Percentiles rank a stretch among this genome's conserved stretches.
phyloP scores from a whole-genome alignment of 2,329 filamentous ascomycete species.

The Ambrosiella beaveri region DNA sequence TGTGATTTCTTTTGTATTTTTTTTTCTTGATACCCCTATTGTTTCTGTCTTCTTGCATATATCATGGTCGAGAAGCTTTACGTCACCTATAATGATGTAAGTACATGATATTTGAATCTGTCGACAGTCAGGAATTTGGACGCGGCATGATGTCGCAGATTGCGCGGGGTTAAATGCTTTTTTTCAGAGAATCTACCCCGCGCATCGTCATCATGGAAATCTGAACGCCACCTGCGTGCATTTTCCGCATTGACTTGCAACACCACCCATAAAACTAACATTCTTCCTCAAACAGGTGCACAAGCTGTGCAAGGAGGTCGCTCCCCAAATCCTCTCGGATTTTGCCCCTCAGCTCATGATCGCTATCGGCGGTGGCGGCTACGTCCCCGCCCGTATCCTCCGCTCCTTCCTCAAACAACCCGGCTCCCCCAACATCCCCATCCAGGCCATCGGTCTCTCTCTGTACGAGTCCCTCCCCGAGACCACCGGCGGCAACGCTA shows the following conservation, averaged over 20 bases:
- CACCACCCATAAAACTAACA: not conserved
- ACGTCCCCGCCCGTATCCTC: slow-evolving; percentile 90
- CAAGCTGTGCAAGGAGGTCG: slow-evolving; percentile 85
- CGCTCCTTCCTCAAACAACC: slow-evolving; percentile 91
- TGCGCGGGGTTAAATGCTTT: too few species aligned
- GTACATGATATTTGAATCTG: slow-evolving; percentile 18
- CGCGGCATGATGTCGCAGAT: too few species aligned
- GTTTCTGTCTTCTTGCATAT: not conserved
- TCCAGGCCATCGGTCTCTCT: slow-evolving; percentile 95
- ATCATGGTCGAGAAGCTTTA: slow-evolving; percentile 75
- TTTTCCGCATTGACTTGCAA: not conserved
- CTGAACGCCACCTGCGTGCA: too few species aligned
- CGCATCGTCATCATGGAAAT: too few species aligned
- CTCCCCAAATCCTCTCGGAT: slow-evolving; percentile 60
- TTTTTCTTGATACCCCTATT: not conserved
- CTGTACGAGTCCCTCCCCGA: slow-evolving; percentile 71
- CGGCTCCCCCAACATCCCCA: slow-evolving; percentile 83
- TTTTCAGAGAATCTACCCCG: too few species aligned
- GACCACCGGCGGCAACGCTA: slow-evolving; percentile 31
- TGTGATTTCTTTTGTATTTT: slow-evolving; percentile 1
- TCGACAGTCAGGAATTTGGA: too few species aligned
- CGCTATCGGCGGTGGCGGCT: slow-evolving; percentile 92
- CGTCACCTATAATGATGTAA: slow-evolving; percentile 81
- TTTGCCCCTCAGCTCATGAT: slow-evolving; percentile 95
- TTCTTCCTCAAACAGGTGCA: slow-evolving; percentile 49